A percentile compares a stretch with the other conserved stretches of the same genome.
phyloP scores from a whole-genome alignment of 129 eudicot genomes.

The Ambrosia trifida region DNA sequence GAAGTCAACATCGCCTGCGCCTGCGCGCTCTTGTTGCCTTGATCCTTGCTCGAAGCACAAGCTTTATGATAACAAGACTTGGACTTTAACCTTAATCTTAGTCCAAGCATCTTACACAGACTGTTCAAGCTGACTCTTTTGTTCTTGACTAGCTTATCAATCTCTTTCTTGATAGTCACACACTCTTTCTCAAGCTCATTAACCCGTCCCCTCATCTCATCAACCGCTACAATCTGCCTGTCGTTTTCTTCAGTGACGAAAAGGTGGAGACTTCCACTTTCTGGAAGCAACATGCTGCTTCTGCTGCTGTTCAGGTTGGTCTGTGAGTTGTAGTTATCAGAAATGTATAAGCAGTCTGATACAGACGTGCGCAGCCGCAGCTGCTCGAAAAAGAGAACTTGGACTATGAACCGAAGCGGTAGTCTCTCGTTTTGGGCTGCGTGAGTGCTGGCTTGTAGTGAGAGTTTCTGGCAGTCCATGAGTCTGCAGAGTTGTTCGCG shows the following conservation, averaged over 20 bases:
- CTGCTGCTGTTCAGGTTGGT: constrained; percentile 32
- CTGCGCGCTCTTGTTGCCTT: constrained; percentile 20
- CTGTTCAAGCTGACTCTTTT: constrained; percentile 56
- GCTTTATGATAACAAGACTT: constrained; percentile 21
- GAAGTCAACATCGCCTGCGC: constrained; percentile 11
- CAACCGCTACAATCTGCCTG: constrained; percentile 30
- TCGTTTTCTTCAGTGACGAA: constrained; percentile 17
- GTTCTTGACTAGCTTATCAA: constrained; percentile 55
- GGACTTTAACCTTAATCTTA: constrained; percentile 31
- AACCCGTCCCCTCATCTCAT: constrained; percentile 61
- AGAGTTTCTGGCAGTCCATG: constrained; percentile 70
- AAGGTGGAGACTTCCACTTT: constrained; percentile 27
- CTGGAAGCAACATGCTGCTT: constrained; percentile 28
- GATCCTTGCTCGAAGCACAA: not conserved
- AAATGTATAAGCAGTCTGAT: constrained; percentile 53
- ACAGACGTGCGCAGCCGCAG: constrained; percentile 60
- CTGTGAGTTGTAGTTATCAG: constrained; percentile 51
- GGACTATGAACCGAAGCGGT: constrained; percentile 64
- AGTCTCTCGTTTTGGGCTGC: constrained; percentile 81
- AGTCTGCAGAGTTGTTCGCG: constrained; percentile 64
- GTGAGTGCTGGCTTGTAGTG: constrained; percentile 67
- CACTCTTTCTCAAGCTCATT: constrained; percentile 69
- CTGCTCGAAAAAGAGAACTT: constrained; percentile 78
- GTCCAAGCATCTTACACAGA: constrained; percentile 46
- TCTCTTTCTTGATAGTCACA: constrained; percentile 53